A percentile compares a stretch with the other conserved stretches of the same genome.
These are phyloP conservation scores for Chlorella sp. DNA, from an alignment of 139 green algal species.

Conservation along the genomic window DNA sequence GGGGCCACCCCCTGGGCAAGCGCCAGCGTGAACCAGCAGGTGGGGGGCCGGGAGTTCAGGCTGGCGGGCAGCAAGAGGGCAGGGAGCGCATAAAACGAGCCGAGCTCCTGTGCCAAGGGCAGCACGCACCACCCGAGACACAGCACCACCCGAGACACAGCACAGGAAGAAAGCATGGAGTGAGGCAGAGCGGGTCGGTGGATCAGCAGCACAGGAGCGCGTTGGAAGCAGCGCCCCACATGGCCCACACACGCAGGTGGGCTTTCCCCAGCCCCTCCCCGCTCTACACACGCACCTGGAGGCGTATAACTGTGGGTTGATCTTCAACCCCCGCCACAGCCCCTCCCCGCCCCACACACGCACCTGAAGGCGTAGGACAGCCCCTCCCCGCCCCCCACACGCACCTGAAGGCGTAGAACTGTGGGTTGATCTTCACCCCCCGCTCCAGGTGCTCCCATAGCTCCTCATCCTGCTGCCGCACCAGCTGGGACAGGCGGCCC, in stretches of 20 bases:
- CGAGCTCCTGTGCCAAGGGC: too few relatives aligned
- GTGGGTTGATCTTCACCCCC: constrained; percentile 51
- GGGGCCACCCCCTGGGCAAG: constrained; percentile 85
- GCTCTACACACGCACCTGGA: constrained; percentile 95
- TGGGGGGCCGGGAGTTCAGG: neutral
- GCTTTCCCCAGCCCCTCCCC: too few relatives aligned
- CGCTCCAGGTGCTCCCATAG: constrained; percentile 69
- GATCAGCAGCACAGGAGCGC: too few relatives aligned
- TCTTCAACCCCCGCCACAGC: constrained; percentile 39
- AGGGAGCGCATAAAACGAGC: too few relatives aligned
- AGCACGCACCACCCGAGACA: neutral
- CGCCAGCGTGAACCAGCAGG: constrained; percentile 19
- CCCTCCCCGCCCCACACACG: too few relatives aligned
- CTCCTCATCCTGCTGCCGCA: constrained; percentile 65
- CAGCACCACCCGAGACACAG: neutral
- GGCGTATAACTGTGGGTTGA: constrained; percentile 89
- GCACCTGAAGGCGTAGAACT: constrained; percentile 96
- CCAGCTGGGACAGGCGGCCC: constrained; percentile 64
- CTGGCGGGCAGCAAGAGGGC: neutral
- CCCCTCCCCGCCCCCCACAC: too few relatives aligned
- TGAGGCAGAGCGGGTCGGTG: too few relatives aligned
- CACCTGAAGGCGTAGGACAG: too few relatives aligned
- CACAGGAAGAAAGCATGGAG: too few relatives aligned
- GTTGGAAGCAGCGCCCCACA: too few relatives aligned
- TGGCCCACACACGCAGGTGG: too few relatives aligned